Percentiles rank a stretch among this genome's conserved stretches.
Evolutionary conservation across 1,139 yeast species (phyloP).

Genomic region (Suhomyces bokatorum): DNA sequence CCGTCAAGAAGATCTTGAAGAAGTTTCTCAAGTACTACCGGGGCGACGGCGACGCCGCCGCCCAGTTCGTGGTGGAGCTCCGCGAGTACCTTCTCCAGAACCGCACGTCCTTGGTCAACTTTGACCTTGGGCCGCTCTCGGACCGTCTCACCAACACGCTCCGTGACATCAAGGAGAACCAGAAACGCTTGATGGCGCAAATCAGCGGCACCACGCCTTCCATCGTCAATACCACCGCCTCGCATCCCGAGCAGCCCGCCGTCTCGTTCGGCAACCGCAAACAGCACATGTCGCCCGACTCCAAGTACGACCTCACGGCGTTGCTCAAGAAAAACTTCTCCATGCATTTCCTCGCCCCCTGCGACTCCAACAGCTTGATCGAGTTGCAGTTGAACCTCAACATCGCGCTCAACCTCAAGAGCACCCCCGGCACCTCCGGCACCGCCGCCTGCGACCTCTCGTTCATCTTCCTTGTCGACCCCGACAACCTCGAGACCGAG

Average conservation of each 20-base stretch:
- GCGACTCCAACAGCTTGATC: conserved; percentile 35
- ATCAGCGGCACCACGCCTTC: conserved; percentile 9
- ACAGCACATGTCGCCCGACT: conserved; percentile 8
- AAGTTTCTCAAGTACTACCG: conserved; percentile 67
- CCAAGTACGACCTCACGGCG: conserved; percentile 35
- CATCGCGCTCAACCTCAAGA: conserved; percentile 34
- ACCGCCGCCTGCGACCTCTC: conserved; percentile 11
- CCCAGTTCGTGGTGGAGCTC: conserved; percentile 40
- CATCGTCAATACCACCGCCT: background rate
- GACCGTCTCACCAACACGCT: conserved; percentile 53
- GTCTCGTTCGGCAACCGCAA: background rate
- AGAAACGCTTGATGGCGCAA: conserved; percentile 12
- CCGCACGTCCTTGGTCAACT: conserved; percentile 57
- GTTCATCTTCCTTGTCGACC: conserved; percentile 16
- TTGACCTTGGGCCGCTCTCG: conserved; percentile 66
- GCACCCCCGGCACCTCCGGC: conserved; percentile 5
- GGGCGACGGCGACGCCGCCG: conserved; percentile 36
- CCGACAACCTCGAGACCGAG: conserved; percentile 18
- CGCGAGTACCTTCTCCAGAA: conserved; percentile 39
- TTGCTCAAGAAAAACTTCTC: conserved; percentile 42
- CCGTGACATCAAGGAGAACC: conserved; percentile 14
- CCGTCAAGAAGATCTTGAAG: conserved; percentile 76
- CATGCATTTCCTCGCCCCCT: conserved; percentile 37
- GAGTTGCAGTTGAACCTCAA: conserved; percentile 40
- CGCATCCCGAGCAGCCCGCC: background rate